These are phyloP conservation scores for Volutella citrinella DNA, from an alignment of 2,329 filamentous ascomycete species.

Conservation along the genomic window DNA sequence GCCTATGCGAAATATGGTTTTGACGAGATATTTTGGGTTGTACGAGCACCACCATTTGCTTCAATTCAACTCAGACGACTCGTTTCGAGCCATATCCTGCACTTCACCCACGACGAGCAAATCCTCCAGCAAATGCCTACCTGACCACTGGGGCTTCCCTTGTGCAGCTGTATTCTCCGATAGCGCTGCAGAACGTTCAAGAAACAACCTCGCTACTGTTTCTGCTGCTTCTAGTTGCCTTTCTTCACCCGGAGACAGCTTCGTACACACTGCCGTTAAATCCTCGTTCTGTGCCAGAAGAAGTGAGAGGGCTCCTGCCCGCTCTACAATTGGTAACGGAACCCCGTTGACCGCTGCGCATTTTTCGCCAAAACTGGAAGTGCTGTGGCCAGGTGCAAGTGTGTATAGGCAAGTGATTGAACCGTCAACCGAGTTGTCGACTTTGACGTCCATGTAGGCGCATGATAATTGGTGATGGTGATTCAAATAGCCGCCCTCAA, in stretches of 20 bases:
- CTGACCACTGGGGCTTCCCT: too few relatives aligned
- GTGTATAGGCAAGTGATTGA: constrained; percentile 75
- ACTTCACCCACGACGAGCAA: too few relatives aligned
- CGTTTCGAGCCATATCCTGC: too few relatives aligned
- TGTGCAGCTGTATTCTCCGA: too few relatives aligned
- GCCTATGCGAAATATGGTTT: too few relatives aligned
- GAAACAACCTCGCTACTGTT: constrained; percentile 54
- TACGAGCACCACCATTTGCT: too few relatives aligned
- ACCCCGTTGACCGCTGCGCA: constrained; percentile 89
- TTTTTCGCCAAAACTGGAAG: constrained; percentile 78
- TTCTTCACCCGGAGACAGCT: constrained; percentile 61
- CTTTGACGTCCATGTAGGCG: constrained; percentile 68
- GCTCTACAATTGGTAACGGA: constrained; percentile 64
- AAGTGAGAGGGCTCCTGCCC: constrained; percentile 71
- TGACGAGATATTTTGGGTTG: too few relatives aligned
- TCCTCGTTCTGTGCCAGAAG: constrained; percentile 72
- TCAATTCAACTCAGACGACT: too few relatives aligned
- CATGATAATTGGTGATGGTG: constrained; percentile 52
- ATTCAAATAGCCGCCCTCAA: constrained; percentile 59
- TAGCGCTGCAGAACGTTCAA: too few relatives aligned
- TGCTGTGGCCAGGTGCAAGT: constrained; percentile 63
- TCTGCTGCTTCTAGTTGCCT: constrained; percentile 68
- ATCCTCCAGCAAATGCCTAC: constrained; percentile 15
- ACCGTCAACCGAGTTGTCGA: constrained; percentile 55
- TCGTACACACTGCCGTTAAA: constrained; percentile 68